Percentiles rank a stretch among this genome's conserved stretches.
Conservation (phyloP, 805 yeast genomes). For the Blastobotrys parvus region DNA sequence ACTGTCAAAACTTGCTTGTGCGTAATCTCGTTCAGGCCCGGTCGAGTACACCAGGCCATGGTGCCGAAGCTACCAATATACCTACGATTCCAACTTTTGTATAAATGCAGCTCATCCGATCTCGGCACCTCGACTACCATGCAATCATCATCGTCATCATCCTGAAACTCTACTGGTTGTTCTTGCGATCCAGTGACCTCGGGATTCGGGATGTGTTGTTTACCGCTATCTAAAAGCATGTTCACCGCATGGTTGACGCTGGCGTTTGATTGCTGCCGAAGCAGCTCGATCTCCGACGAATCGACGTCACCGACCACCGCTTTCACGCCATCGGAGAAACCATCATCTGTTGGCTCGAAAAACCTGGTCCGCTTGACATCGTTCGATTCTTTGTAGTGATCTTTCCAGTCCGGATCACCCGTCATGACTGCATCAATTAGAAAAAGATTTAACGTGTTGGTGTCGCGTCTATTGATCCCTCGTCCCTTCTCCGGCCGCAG, state of each 20-base stretch:
- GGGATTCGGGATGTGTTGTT: neutral
- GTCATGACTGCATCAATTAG: neutral
- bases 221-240: conserved; percentile 18
- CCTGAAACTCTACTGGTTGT: neutral
- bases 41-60: conserved; percentile 30
- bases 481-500: too few relatives aligned
- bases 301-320: conserved; percentile 18
- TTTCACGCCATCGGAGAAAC: neutral
- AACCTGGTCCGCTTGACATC: conserved; percentile 1
- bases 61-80: conserved; percentile 31
- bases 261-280: conserved; percentile 16
- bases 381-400: neutral
- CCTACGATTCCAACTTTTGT: conserved; percentile 16
- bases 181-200: neutral
- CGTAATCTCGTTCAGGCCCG: conserved; percentile 24
- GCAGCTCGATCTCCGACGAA: conserved; percentile 11
- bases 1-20: conserved; percentile 26
- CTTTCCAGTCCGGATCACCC: neutral
- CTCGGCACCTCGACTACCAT: neutral
- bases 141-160: neutral
- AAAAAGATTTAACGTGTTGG: too few relatives aligned
- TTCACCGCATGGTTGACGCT: conserved; percentile 24
- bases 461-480: too few relatives aligned
- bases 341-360: neutral
- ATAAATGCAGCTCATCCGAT: neutral